These are phyloP conservation scores for Alloteropsis angusta DNA, from an alignment of 202 grass and related monocot species.

Conservation along the genomic window DNA sequence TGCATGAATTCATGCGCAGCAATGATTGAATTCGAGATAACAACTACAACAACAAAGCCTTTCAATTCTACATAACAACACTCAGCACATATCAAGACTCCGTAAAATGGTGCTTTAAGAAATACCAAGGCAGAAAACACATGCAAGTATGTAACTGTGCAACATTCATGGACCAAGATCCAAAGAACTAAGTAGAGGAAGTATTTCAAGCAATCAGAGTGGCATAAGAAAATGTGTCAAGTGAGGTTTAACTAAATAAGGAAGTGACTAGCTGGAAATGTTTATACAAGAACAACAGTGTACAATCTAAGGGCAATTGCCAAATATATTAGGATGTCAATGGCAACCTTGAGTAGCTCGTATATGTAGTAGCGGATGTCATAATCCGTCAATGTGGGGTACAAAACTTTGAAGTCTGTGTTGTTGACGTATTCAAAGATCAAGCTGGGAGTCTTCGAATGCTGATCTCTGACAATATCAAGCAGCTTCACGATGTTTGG, in stretches of 20 bases:
- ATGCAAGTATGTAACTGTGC: not conserved
- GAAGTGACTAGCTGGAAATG: not conserved
- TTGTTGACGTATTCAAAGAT: slow-evolving; percentile 96
- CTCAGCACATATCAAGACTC: not conserved
- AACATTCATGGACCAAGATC: not conserved
- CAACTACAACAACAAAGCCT: not conserved
- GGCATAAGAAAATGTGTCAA: not conserved
- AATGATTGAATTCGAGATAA: not conserved
- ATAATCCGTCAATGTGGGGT: slow-evolving; percentile 90
- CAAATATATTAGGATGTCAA: slow-evolving; percentile 23
- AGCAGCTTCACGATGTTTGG: slow-evolving; percentile 85
- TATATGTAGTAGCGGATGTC: slow-evolving; percentile 97
- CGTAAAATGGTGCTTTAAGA: not conserved
- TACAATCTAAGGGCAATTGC: not conserved
- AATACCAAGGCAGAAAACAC: not conserved
- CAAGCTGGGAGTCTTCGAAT: slow-evolving; percentile 89
- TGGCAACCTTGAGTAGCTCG: slow-evolving; percentile 81
- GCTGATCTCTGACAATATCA: slow-evolving; percentile 90
- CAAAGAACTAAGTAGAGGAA: not conserved
- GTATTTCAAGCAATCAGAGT: not conserved
- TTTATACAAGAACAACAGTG: slow-evolving; percentile 3
- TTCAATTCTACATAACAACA: not conserved
- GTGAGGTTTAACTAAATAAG: not conserved
- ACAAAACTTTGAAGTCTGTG: slow-evolving; percentile 94
- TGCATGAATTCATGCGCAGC: not conserved